Evolutionary conservation across 129 eudicot species (phyloP).

Genomic region (Heracleum sosnowskyi): DNA sequence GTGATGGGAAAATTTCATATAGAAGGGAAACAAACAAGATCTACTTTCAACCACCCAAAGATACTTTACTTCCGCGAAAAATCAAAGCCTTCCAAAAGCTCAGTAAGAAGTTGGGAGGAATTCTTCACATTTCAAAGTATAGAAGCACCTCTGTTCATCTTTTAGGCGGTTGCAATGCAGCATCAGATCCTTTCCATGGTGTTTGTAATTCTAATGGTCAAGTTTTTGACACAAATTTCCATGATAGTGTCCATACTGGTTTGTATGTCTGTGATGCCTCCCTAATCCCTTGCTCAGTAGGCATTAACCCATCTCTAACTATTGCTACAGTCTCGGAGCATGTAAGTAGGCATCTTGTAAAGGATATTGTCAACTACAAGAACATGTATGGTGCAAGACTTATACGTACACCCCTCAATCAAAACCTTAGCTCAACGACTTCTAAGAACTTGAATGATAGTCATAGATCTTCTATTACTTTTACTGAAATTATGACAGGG

Average conservation of each 20-base stretch:
- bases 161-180: constrained; percentile 48
- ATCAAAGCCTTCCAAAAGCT: constrained; percentile 30
- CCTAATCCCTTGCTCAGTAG: constrained; percentile 41
- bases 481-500: constrained; percentile 37
- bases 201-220: constrained; percentile 25
- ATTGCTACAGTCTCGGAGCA: constrained; percentile 40
- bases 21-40: constrained; percentile 15
- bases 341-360: constrained; percentile 28
- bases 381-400: background rate
- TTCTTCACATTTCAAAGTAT: constrained; percentile 34
- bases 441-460: constrained; percentile 7
- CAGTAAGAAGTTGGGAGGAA: constrained; percentile 38
- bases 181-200: constrained; percentile 28
- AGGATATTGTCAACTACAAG: constrained; percentile 19
- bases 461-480: constrained; percentile 6
- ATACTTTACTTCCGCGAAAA: constrained; percentile 32
- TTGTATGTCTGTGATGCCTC: constrained; percentile 50
- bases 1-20: constrained; percentile 31
- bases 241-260: constrained; percentile 24
- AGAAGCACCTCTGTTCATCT: constrained; percentile 48
- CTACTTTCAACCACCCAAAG: constrained; percentile 29
- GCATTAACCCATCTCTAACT: constrained; percentile 44
- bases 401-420: background rate
- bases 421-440: constrained; percentile 4
- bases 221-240: constrained; percentile 22